A percentile compares a stretch with the other conserved stretches of the same genome.
Evolutionary conservation across 2,329 filamentous ascomycete species (phyloP).

Genomic region (Curvularia sp.): DNA sequence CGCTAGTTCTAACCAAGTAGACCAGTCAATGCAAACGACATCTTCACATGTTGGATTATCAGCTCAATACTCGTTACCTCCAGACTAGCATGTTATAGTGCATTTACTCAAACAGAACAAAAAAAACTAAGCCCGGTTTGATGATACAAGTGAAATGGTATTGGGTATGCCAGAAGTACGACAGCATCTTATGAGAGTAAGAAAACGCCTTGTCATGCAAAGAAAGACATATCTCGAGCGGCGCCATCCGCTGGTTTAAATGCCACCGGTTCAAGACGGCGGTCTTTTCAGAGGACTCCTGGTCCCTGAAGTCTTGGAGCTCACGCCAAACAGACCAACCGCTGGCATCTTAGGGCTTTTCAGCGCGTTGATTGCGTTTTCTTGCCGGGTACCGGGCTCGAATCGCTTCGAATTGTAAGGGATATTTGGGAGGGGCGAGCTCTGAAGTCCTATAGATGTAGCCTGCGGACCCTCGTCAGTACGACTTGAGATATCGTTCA

Average conservation of each 20-base stretch:
- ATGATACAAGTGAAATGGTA: neutral
- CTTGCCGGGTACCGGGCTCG: constrained; percentile 17
- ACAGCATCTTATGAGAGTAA: neutral
- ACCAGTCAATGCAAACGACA: neutral
- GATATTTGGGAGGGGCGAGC: constrained; percentile 29
- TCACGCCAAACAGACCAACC: constrained; percentile 40
- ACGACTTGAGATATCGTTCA: constrained; percentile 27
- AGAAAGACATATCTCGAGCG: neutral
- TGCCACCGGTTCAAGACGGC: constrained; percentile 21
- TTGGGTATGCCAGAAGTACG: neutral
- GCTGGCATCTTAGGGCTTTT: constrained; percentile 37
- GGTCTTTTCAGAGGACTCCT: constrained; percentile 37
- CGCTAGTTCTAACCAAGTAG: neutral
- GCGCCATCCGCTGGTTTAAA: neutral
- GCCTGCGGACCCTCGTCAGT: constrained; percentile 31
- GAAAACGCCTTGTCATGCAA: constrained; percentile 22
- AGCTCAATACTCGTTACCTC: neutral
- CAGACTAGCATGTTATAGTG: neutral
- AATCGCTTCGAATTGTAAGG: constrained; percentile 21
- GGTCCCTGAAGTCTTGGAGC: constrained; percentile 33
- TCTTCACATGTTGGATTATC: neutral
- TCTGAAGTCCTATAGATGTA: constrained; percentile 26
- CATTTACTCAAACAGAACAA: constrained; percentile 4
- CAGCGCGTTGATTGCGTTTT: constrained; percentile 18
- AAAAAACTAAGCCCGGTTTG: neutral